Base-by-base conservation (phyloP, 1,284 basidiomycete species). In the Boletus smithii region DNA sequence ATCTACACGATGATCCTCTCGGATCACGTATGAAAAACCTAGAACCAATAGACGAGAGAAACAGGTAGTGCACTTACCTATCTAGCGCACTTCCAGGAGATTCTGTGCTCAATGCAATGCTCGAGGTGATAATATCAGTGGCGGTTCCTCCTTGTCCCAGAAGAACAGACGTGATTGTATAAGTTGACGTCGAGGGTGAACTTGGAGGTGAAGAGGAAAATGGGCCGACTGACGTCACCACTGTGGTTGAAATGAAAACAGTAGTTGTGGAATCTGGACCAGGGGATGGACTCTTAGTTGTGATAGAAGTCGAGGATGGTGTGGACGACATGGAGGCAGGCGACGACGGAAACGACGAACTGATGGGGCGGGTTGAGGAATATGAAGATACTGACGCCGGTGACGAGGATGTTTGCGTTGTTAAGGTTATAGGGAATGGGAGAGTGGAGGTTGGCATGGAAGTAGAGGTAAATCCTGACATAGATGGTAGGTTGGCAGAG, bases 111-210 rank as follows among this genome's bases (percentile, higher is more conserved):
- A 68, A 48, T 17, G 48, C 53, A 7, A 43, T 27, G 11, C 50
- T 64, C 8, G 62, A 50, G 8, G 62, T 54, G 31, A 64, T 35
- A 32, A 57, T 53, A 11, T 48, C 35, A 9, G 64, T 61, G 13
- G 40, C 36, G 3, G 53, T 53, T 18, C 35, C 57, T 11, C 37
- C 51, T 44, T 49, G 49, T 26, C 42, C 54, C 14, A 8, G 17
- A 32, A 65, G 1, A n/a, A 53, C 9, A 14, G 66, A 62, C 4
- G 49, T 62, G 32, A 58, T 30, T 5, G 49, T 60, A 34, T 50
- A 48, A 7, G 54, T 65, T 38, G 64, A 66, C 2, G 48, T 38
- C 3, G 50, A 42, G 8, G 48, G 49, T 4, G 30, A 34, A 7
- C 16, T 36, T 13, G 36, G 9, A 24, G 23, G 13, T 9, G 24